Conservation (phyloP, 1,284 basidiomycete genomes). For the Agroathelia rolfsii region DNA sequence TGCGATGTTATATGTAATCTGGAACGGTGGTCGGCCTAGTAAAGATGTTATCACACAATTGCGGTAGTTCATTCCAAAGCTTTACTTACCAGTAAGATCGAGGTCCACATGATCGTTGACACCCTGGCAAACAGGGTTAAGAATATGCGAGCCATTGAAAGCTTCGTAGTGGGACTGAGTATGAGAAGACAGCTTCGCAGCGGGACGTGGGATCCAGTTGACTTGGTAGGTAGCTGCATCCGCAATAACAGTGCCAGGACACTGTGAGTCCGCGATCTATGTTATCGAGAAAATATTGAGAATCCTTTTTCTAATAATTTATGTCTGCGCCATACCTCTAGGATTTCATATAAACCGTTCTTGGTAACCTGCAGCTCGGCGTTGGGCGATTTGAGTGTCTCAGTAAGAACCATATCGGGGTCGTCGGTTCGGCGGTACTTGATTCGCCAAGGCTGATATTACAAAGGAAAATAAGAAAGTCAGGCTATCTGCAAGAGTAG, state of each 20-base stretch:
- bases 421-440: slow-evolving; percentile 56
- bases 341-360: slow-evolving; percentile 71
- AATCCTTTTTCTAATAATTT: slow-evolving; percentile 9
- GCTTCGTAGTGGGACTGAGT: slow-evolving; percentile 44
- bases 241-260: slow-evolving; percentile 62
- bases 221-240: slow-evolving; percentile 62
- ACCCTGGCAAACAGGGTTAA: slow-evolving; percentile 76
- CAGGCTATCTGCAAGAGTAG: slow-evolving; percentile 3
- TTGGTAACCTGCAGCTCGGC: slow-evolving; percentile 58
- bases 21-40: slow-evolving; percentile 74
- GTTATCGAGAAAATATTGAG: slow-evolving; percentile 4
- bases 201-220: slow-evolving; percentile 68
- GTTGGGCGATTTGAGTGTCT: slow-evolving; percentile 54
- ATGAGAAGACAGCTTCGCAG: slow-evolving; percentile 46
- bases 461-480: slow-evolving; percentile 6
- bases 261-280: slow-evolving; percentile 78
- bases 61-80: no score
- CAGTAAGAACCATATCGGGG: slow-evolving; percentile 34
- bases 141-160: slow-evolving; percentile 58
- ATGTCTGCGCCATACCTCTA: slow-evolving; percentile 38
- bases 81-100: slow-evolving; percentile 55
- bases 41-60: slow-evolving; percentile 7
- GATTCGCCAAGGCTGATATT: slow-evolving; percentile 71
- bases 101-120: slow-evolving; percentile 73
- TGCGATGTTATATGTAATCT: slow-evolving; percentile 75